Base-by-base conservation (phyloP, 179 eudicot genomes). In the Actinidia arguta region DNA sequence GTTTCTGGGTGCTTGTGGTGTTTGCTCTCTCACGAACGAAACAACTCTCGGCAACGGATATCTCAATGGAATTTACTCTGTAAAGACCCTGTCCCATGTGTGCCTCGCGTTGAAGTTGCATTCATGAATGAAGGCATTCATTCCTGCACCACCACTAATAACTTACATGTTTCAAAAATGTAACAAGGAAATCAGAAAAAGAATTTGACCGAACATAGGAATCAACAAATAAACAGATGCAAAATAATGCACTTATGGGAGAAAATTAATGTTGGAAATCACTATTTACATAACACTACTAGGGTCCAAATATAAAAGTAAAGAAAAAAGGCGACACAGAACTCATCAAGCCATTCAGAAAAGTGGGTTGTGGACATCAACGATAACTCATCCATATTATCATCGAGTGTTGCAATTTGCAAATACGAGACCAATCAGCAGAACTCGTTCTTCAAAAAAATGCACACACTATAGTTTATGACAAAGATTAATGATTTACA, bases 271-370 rank as follows among this genome's bases (percentile, higher is more conserved):
- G 55, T 69, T 55, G 42, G 74, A 77, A 54, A 80, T 83, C 39
- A 72, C 50, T 73, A 75, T 98, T 92, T 94, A 97, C 99, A 96
- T 82, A 78, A 90, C 94, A 83, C 95, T 91, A 85, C 88, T 95
- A 69, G 99, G 97, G 88, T 97, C 99, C 95, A 97, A 91, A 92
- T 97, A 95, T 85, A 89, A 85, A 82, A 97, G 95, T 81, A 97
- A 84, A 25, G 98, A 87, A 88, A 97, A 97, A 17, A 97, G 88
- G 66, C 99, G 98, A 75, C 95, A 92, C 24, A 97, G 89, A 97
- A 97, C 86, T 97, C 99, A 85, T 97, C 99, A 67, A 97, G 99
- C 99, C 99, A 97, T 85, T 97, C 99, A 46, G 99, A 95, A 87
- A 93, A 92, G 88, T 79, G 63, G 78, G 91, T 88, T 55, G 93